These are phyloP conservation scores for Zymoseptoria tritici DNA, from an alignment of 2,329 filamentous ascomycete species.

Conservation along the genomic window DNA sequence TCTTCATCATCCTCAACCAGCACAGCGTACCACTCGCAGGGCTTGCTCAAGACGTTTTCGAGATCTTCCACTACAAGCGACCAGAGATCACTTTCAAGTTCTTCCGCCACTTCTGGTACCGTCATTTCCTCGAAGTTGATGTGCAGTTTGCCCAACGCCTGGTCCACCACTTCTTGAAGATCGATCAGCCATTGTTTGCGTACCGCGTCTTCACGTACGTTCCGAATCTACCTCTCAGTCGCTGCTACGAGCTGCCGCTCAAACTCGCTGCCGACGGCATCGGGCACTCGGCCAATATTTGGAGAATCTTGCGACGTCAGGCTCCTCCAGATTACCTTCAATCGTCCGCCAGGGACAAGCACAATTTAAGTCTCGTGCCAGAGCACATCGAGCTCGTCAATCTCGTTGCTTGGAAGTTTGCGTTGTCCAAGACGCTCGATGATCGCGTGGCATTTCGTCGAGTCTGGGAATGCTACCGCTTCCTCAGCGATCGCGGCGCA, in stretches of 20 bases:
- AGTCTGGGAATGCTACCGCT: slow-evolving; percentile 42
- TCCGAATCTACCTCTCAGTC: slow-evolving; percentile 12
- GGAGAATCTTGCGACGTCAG: slow-evolving; percentile 3
- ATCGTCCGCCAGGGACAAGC: neutral
- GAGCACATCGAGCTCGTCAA: slow-evolving; percentile 39
- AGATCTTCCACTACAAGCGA: slow-evolving; percentile 2
- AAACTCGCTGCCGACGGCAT: slow-evolving; percentile 10
- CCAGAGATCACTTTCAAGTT: neutral
- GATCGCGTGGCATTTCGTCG: slow-evolving; percentile 39
- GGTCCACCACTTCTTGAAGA: slow-evolving; percentile 15
- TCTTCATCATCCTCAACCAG: slow-evolving; percentile 3
- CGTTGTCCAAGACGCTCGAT: slow-evolving; percentile 30
- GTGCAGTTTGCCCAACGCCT: slow-evolving; percentile 6
- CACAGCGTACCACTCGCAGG: slow-evolving; percentile 1
- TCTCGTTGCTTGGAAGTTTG: slow-evolving; percentile 38
- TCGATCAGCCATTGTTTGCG: slow-evolving; percentile 7
- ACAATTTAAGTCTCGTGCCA: slow-evolving; percentile 5
- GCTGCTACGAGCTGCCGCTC: slow-evolving; percentile 16
- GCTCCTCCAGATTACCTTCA: neutral
- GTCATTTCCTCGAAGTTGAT: slow-evolving; percentile 7
- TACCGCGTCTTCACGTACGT: slow-evolving; percentile 14
- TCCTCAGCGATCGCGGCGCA: slow-evolving; percentile 36
- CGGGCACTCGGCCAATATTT: neutral
- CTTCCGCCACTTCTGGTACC: neutral
- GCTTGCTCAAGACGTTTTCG: slow-evolving; percentile 9